phyloP scores from a whole-genome alignment of 306 rosid genomes.

The Pyrus communis region DNA sequence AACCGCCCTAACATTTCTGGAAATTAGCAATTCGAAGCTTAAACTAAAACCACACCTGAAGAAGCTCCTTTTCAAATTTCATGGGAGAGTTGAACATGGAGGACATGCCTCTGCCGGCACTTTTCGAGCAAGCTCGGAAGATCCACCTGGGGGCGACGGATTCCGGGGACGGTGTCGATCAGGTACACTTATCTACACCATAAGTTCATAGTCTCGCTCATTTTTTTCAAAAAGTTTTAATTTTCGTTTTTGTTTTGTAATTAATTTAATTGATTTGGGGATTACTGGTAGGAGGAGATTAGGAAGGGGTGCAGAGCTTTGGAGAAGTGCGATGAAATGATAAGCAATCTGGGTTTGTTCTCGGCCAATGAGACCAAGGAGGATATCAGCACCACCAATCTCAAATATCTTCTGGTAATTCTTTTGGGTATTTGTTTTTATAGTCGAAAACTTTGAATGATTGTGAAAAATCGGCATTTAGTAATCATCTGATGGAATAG shows the following conservation, averaged over 20 bases:
- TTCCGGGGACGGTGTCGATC: slow-evolving; percentile 41
- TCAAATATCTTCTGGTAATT: slow-evolving; percentile 76
- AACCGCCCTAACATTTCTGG: background rate
- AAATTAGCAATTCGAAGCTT: background rate
- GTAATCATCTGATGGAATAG: background rate
- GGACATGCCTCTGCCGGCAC: slow-evolving; percentile 63
- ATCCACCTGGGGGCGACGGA: slow-evolving; percentile 61
- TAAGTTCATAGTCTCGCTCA: background rate
- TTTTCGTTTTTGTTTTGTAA: background rate
- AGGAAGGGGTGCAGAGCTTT: slow-evolving; percentile 60
- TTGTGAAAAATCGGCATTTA: background rate
- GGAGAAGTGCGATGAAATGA: slow-evolving; percentile 75
- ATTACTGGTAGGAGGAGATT: slow-evolving; percentile 45
- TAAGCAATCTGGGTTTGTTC: slow-evolving; percentile 69
- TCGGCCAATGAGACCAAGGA: slow-evolving; percentile 87
- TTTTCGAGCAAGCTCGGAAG: slow-evolving; percentile 78
- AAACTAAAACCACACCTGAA: background rate
- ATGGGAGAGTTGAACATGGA: slow-evolving; percentile 47
- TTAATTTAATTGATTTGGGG: background rate
- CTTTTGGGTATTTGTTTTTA: background rate
- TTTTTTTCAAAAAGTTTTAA: too few relatives aligned
- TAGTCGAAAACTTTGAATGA: background rate
- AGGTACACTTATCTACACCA: slow-evolving; percentile 27
- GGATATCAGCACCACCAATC: slow-evolving; percentile 74
- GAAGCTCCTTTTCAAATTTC: background rate